These are phyloP conservation scores for Deuterostichococcus epilithicus DNA, from an alignment of 139 green algal genomes.

Conservation along the genomic window DNA sequence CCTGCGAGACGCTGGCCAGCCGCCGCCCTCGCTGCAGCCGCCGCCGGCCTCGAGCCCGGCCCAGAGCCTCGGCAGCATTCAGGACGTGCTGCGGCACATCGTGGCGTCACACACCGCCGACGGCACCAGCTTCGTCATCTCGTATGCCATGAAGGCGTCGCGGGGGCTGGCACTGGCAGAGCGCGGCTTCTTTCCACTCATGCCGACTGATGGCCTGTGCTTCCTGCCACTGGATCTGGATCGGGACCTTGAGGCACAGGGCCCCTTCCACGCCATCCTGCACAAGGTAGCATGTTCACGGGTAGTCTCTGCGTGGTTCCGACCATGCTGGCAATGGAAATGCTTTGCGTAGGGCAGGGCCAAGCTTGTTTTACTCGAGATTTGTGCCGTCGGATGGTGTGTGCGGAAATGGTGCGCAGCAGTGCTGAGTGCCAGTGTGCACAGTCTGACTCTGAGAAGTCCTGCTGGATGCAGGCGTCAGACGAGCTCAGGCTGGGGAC, in stretches of 20 bases:
- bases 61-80: neutral
- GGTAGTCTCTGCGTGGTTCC: too few species aligned
- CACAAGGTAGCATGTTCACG: neutral
- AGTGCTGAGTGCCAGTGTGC: too few species aligned
- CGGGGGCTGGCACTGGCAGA: neutral
- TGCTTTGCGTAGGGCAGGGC: too few species aligned
- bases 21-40: neutral
- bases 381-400: too few species aligned
- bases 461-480: neutral
- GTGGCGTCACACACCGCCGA: neutral
- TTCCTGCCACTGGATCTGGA: neutral
- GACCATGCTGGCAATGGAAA: too few species aligned
- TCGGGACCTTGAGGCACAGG: neutral
- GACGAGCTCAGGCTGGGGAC: neutral
- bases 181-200: neutral
- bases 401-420: too few species aligned
- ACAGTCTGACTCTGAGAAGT: too few species aligned
- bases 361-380: too few species aligned
- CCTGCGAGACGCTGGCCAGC: too few species aligned
- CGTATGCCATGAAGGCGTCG: neutral
- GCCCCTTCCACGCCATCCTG: neutral
- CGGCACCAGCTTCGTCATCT: neutral
- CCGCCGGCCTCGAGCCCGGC: neutral
- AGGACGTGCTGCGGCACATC: neutral
- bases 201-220: neutral